Base-by-base conservation (phyloP, 2,329 filamentous ascomycete species). In the Teratosphaeria destructans region DNA sequence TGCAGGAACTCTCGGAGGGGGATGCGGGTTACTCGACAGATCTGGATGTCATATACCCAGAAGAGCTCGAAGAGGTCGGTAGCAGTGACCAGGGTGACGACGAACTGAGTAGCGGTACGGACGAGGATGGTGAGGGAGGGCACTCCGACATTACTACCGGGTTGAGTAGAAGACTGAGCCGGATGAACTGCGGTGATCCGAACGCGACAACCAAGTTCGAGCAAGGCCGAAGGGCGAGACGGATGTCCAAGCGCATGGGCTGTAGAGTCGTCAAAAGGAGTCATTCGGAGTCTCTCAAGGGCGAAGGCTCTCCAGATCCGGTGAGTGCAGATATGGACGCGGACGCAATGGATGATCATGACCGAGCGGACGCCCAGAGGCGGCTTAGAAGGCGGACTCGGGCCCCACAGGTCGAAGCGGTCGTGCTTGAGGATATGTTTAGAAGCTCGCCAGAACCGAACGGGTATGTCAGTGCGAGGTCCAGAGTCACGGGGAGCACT, bases 241-340 rank as follows among this genome's bases (percentile, higher is more conserved):
- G 75, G 63, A 74, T 76, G 61, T 68, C 73, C 49, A 76, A 74
- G 71, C 76, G 75, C 54, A 67, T 70, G 26, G 72, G 60, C 26
- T 63, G 63, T 16, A 61, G 75, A 8, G 67, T 72, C 52, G 77
- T 74, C 68, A 80, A 80, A 65, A 73, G 78, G 53, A 76, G 69
- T 54, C 73, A 78, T 66, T 77, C 74, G 62, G 72, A 77, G 66
- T 78, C 74, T 58, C 68, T 77, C 32, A 75, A 75, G 64, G 75
- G 74, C 57, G 75, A 78, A 56, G 73, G 73, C 57, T 49, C 43
- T 19, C 43, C 43, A 10, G 43, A 49, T 10, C 43, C 43, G 6
- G 32, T 32, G 26, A 16, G 27, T n/a, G 76, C 74, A 7, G 32
- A 23, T 34, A 74, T 74, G 26, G 75, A 77, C 58, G 67, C 71